phyloP scores from a whole-genome alignment of 805 yeast species.

The Kazachstania bromeliacearum region DNA sequence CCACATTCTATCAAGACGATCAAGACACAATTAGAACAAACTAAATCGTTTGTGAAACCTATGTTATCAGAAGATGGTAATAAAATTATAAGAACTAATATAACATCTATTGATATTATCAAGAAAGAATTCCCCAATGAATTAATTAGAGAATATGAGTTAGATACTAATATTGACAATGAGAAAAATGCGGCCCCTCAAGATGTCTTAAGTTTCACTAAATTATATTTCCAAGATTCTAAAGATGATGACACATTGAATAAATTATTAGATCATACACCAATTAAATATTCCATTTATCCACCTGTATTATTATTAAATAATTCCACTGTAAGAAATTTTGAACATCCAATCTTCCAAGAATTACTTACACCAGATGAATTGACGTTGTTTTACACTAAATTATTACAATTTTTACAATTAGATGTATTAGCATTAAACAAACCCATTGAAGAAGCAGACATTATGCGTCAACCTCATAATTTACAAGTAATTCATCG shows the following conservation, averaged over 20 bases:
- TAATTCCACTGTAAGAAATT: conserved; percentile 34
- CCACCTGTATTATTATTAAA: conserved; percentile 58
- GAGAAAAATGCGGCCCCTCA: conserved; percentile 2
- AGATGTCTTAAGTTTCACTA: conserved; percentile 2
- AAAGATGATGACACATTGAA: not conserved
- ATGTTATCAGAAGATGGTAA: conserved; percentile 11
- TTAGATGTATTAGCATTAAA: conserved; percentile 62
- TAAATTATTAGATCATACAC: conserved; percentile 12
- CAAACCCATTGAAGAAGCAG: conserved; percentile 50
- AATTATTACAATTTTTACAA: conserved; percentile 13
- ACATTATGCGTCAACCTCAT: conserved; percentile 56
- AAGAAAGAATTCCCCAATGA: conserved; percentile 3
- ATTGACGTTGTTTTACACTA: conserved; percentile 10
- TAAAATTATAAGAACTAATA: conserved; percentile 18
- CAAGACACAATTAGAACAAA: conserved; percentile 18
- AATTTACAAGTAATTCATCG: conserved; percentile 43
- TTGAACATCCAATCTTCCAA: conserved; percentile 34
- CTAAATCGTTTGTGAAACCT: conserved; percentile 18
- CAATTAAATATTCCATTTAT: conserved; percentile 48
- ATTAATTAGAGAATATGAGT: conserved; percentile 7
- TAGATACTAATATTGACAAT: not conserved
- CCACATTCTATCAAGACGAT: conserved; percentile 13
- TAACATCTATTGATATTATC: conserved; percentile 2
- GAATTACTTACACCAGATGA: conserved; percentile 1
- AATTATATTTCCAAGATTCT: conserved; percentile 2